phyloP scores from a whole-genome alignment of 169 alveolate genomes.

The Besnoitia besnoiti region DNA sequence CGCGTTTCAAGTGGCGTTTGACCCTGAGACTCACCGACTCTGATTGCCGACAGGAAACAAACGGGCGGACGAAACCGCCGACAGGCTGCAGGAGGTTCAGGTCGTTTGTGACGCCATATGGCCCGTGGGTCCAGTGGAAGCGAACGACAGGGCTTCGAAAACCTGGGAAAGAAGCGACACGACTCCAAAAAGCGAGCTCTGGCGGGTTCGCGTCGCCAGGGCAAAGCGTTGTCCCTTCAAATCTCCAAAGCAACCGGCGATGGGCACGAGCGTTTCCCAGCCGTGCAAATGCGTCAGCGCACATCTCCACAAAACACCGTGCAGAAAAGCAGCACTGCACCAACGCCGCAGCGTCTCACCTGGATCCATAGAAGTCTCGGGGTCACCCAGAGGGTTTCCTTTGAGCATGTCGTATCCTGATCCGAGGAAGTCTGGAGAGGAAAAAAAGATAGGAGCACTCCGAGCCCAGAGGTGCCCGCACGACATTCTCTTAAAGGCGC shows the following conservation, averaged over 20 bases:
- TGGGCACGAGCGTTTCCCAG: no score
- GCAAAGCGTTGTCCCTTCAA: no score
- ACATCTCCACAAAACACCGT: no score
- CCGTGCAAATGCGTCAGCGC: no score
- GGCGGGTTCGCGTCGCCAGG: no score
- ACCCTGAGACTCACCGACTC: slow-evolving; percentile 80
- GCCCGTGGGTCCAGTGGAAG: slow-evolving; percentile 68
- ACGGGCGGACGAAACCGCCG: slow-evolving; percentile 83
- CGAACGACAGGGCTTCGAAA: slow-evolving; percentile 48
- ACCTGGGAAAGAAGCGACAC: slow-evolving; percentile 13
- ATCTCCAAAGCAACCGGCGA: no score
- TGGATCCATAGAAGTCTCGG: slow-evolving; percentile 63
- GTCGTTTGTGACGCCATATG: slow-evolving; percentile 75
- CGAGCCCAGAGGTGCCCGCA: neutral
- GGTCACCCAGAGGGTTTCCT: slow-evolving; percentile 70
- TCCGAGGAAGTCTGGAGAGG: slow-evolving; percentile 52
- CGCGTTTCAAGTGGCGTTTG: no score
- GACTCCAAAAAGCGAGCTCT: no score
- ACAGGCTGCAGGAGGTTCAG: slow-evolving; percentile 78
- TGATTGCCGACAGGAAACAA: slow-evolving; percentile 82
- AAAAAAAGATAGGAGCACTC: neutral
- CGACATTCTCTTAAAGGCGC: neutral
- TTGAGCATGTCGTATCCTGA: slow-evolving; percentile 54
- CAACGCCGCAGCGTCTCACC: slow-evolving; percentile 40
- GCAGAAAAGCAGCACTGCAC: no score